These are phyloP conservation scores for Pyrenopolyporus hunteri DNA, from an alignment of 495 filamentous ascomycete species.

Conservation along the genomic window DNA sequence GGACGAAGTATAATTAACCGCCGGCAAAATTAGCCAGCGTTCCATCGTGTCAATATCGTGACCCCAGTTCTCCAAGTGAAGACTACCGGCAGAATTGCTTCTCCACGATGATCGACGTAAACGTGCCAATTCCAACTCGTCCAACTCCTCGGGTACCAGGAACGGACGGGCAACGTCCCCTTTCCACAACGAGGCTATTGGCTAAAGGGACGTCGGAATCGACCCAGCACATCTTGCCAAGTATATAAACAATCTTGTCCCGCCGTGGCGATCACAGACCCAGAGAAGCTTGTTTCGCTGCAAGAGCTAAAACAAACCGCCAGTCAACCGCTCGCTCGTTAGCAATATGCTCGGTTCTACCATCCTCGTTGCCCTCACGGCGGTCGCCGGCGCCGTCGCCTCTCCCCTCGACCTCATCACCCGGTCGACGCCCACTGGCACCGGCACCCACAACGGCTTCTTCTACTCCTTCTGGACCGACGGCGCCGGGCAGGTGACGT, in stretches of 20 bases:
- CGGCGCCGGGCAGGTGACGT: slow-evolving; percentile 59
- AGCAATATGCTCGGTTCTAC: slow-evolving; percentile 40
- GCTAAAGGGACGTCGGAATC: not conserved
- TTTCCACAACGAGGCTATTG: slow-evolving; percentile 28
- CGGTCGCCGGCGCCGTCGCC: slow-evolving; percentile 47
- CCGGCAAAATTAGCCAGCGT: slow-evolving; percentile 29
- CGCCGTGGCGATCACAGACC: slow-evolving; percentile 22
- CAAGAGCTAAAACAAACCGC: not conserved
- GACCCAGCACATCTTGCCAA: not conserved
- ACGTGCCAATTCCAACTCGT: slow-evolving; percentile 15
- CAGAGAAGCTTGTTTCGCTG: slow-evolving; percentile 4
- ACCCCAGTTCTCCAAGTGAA: slow-evolving; percentile 25
- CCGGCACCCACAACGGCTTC: slow-evolving; percentile 61
- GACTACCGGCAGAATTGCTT: slow-evolving; percentile 30
- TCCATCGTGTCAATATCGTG: slow-evolving; percentile 26
- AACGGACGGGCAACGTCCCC: slow-evolving; percentile 27
- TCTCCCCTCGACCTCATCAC: slow-evolving; percentile 46
- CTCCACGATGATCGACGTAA: slow-evolving; percentile 35
- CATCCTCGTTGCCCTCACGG: slow-evolving; percentile 47
- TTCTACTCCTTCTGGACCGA: slow-evolving; percentile 74
- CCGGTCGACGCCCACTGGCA: slow-evolving; percentile 46
- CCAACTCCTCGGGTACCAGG: slow-evolving; percentile 36
- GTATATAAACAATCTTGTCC: slow-evolving; percentile 27
- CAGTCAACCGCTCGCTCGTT: slow-evolving; percentile 3
- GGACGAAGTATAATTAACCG: slow-evolving; percentile 31